Evolutionary conservation across 257 asterid genomes (phyloP).

Genomic region (Galeopsis tetrahit): DNA sequence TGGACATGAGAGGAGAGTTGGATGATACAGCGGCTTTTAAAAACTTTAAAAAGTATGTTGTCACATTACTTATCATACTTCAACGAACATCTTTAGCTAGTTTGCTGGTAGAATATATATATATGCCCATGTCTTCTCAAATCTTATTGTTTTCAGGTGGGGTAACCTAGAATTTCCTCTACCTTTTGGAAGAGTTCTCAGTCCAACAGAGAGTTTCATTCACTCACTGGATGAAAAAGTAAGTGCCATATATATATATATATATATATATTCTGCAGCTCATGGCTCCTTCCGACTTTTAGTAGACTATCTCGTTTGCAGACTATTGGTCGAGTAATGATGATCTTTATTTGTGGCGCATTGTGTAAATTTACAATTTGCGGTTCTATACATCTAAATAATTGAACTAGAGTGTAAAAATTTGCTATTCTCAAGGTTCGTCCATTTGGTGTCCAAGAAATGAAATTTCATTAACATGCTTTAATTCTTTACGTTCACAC

Average conservation of each 20-base stretch:
- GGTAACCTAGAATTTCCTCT: constrained; percentile 80
- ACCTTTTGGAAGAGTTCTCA: constrained; percentile 93
- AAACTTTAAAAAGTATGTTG: constrained; percentile 80
- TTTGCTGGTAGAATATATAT: constrained; percentile 6
- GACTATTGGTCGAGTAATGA: constrained; percentile 12
- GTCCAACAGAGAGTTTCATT: constrained; percentile 81
- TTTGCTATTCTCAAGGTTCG: constrained; percentile 23
- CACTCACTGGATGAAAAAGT: constrained; percentile 88
- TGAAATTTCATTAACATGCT: constrained; percentile 4
- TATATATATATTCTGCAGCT: constrained; percentile 19
- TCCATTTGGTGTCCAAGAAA: constrained; percentile 5
- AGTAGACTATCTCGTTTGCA: neutral
- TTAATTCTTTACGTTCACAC: neutral
- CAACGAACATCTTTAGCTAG: constrained; percentile 9
- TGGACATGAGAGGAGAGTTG: constrained; percentile 97
- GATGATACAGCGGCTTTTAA: constrained; percentile 96
- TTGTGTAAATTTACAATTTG: neutral
- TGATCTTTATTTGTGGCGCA: neutral
- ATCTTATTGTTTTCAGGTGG: constrained; percentile 61
- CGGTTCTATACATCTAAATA: neutral
- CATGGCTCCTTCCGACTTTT: neutral
- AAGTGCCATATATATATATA: constrained; percentile 28
- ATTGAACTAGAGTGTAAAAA: neutral
- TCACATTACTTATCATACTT: constrained; percentile 1
- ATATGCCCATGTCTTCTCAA: constrained; percentile 19